These are phyloP conservation scores for Phialemonium atrogriseum DNA, from an alignment of 2,329 filamentous ascomycete genomes.

Conservation along the genomic window DNA sequence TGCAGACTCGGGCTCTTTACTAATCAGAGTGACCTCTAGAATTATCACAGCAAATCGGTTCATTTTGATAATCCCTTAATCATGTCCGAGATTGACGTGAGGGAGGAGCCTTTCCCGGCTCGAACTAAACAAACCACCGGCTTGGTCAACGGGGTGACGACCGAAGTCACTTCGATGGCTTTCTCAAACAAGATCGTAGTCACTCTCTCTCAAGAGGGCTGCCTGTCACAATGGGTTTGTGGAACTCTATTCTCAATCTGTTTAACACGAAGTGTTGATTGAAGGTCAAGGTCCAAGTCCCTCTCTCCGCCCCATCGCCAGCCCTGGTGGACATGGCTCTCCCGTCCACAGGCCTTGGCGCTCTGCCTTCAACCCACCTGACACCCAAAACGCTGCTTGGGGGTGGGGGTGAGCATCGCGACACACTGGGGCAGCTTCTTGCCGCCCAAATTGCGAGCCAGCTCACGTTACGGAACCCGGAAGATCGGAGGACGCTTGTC, in stretches of 20 bases:
- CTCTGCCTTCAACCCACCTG: slow-evolving; percentile 70
- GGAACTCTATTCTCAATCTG: slow-evolving; percentile 18
- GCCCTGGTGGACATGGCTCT: slow-evolving; percentile 53
- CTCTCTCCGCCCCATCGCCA: slow-evolving; percentile 60
- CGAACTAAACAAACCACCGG: slow-evolving; percentile 51
- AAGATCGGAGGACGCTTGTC: slow-evolving; percentile 52
- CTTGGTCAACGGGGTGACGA: slow-evolving; percentile 57
- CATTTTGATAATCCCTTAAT: not conserved
- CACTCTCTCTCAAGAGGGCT: slow-evolving; percentile 78
- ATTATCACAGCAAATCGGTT: not conserved
- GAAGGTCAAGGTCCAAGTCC: slow-evolving; percentile 60
- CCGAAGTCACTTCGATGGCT: slow-evolving; percentile 61
- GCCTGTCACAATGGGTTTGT: slow-evolving; percentile 83
- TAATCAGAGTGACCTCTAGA: too few species aligned
- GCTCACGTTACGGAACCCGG: slow-evolving; percentile 62
- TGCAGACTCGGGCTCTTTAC: too few species aligned
- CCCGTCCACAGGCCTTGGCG: slow-evolving; percentile 32
- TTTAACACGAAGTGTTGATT: not conserved
- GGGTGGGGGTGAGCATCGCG: slow-evolving; percentile 68
- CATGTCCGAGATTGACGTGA: slow-evolving; percentile 33
- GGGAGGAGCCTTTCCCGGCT: slow-evolving; percentile 58
- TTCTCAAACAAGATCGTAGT: slow-evolving; percentile 90
- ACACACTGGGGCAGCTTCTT: slow-evolving; percentile 79
- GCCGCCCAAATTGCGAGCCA: slow-evolving; percentile 83
- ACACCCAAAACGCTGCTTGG: slow-evolving; percentile 84